These are phyloP conservation scores for Furcasterigmium sp. DNA, from an alignment of 2,329 filamentous ascomycete species.

Conservation along the genomic window DNA sequence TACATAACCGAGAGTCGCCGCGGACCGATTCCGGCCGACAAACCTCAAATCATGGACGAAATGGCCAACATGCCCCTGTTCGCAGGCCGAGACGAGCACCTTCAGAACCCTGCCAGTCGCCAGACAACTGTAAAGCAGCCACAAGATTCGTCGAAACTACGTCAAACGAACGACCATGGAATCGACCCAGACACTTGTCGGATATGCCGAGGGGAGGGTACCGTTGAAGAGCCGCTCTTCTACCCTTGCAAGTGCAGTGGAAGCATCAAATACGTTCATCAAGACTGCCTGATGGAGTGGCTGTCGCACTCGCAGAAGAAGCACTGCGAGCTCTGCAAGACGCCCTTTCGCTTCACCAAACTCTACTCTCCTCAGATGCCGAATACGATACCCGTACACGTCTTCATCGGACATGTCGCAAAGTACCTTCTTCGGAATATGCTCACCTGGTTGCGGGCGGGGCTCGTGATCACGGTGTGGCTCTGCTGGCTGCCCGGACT, in stretches of 20 bases:
- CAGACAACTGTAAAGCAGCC: neutral
- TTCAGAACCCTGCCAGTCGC: too few species aligned
- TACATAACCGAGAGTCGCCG: too few species aligned
- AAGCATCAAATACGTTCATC: conserved; percentile 97
- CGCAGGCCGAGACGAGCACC: too few species aligned
- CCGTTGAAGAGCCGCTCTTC: conserved; percentile 79
- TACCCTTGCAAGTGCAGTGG: conserved; percentile 98
- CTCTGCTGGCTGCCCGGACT: conserved; percentile 81
- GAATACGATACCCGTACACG: conserved; percentile 66
- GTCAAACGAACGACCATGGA: neutral
- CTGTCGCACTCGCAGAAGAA: conserved; percentile 98
- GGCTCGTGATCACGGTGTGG: conserved; percentile 83
- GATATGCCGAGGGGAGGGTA: conserved; percentile 90
- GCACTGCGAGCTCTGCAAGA: conserved; percentile 99
- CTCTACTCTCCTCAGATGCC: conserved; percentile 96
- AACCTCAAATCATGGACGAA: too few species aligned
- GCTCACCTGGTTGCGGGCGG: conserved; percentile 71
- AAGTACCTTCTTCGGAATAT: conserved; percentile 68
- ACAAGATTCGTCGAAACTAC: neutral
- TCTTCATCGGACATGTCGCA: conserved; percentile 76
- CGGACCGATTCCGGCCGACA: too few species aligned
- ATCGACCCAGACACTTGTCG: conserved; percentile 78
- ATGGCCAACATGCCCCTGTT: too few species aligned
- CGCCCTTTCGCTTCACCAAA: conserved; percentile 95
- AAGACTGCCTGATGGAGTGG: conserved; percentile 98